Evolutionary conservation across 257 asterid species (phyloP), one percentile per base, ranked within the genome.

Genomic region (Rauvolfia tetraphylla): DNA sequence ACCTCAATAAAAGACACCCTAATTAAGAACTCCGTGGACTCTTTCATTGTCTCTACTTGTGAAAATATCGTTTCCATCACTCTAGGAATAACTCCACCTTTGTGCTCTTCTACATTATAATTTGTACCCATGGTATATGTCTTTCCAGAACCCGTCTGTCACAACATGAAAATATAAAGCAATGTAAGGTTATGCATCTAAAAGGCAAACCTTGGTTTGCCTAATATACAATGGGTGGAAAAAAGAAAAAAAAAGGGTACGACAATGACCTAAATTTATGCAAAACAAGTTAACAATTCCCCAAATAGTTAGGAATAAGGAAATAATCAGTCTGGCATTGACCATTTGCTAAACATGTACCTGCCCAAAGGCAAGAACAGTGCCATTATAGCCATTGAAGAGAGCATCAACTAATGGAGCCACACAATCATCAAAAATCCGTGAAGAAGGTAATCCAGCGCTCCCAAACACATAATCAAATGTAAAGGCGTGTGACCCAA

Each of bases 301-400:
- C 2, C 7, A 17, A 66, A 44, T 9, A 23, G 59, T 53, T 49
- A 25, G 23, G 36, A 4, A n/a, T 23, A 44, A 41, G 25, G n/a
- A 70, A 44, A 70, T 41, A 27, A 36, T 31, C 44, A 46, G 18
- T n/a, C 42, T 5, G 15, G 5, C 59, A 44, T n/a, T 7, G 33
- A 18, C 29, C 44, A n/a, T 46, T 41, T 8, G 0, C 7, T 4
- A 53, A 34, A 20, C 18, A 48, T 31, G 39, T 51, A 95, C 99
- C 97, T 95, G 99, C 6, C 99, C 99, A 22, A 93, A 95, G 29
- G 99, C 99, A 67, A 95, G 98, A 22, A 95, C 99, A 9, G 99
- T 93, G 67, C 97, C 96, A 61, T 95, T 95, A 65, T 93, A 95
- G 7, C 99, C 99, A 56, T 89, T 86, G 56, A 95, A 90, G 7